phyloP scores from a whole-genome alignment of 2,329 filamentous ascomycete genomes.

The Sclerotinia nivalis region DNA sequence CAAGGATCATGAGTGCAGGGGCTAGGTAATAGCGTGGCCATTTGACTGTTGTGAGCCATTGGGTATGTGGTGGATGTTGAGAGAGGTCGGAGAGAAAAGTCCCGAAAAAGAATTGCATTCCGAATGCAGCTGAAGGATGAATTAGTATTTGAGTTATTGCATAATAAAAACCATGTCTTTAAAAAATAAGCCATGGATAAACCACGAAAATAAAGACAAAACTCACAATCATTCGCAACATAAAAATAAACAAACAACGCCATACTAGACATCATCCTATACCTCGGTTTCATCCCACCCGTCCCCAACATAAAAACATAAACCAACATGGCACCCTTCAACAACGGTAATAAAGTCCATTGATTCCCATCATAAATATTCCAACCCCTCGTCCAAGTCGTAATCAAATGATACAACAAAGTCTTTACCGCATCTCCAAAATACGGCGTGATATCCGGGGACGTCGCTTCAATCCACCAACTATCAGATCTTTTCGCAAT shows the following conservation, averaged over 20 bases:
- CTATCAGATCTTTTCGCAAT: conserved; percentile 58
- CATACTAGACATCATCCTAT: conserved; percentile 50
- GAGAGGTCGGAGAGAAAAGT: conserved; percentile 62
- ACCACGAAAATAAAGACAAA: neutral
- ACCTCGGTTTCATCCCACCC: conserved; percentile 50
- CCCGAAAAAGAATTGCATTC: conserved; percentile 62
- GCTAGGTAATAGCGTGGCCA: conserved; percentile 50
- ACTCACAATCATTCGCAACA: conserved; percentile 38
- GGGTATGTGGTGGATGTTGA: conserved; percentile 51
- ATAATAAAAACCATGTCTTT: no score
- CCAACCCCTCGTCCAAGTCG: conserved; percentile 53
- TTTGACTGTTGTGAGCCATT: conserved; percentile 48
- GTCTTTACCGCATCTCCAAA: conserved; percentile 47
- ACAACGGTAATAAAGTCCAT: conserved; percentile 58
- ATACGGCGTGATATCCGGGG: conserved; percentile 46
- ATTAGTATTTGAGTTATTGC: conserved; percentile 14
- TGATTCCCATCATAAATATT: conserved; percentile 59
- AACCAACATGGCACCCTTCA: conserved; percentile 56
- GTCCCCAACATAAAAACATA: conserved; percentile 56
- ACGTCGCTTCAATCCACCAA: conserved; percentile 57
- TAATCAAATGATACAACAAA: conserved; percentile 49
- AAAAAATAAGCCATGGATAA: neutral
- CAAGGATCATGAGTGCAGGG: conserved; percentile 51
- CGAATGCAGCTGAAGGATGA: conserved; percentile 46
- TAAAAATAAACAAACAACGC: conserved; percentile 53